Evolutionary conservation across 1,284 basidiomycete species (phyloP).

Genomic region (Tilletia horrida): DNA sequence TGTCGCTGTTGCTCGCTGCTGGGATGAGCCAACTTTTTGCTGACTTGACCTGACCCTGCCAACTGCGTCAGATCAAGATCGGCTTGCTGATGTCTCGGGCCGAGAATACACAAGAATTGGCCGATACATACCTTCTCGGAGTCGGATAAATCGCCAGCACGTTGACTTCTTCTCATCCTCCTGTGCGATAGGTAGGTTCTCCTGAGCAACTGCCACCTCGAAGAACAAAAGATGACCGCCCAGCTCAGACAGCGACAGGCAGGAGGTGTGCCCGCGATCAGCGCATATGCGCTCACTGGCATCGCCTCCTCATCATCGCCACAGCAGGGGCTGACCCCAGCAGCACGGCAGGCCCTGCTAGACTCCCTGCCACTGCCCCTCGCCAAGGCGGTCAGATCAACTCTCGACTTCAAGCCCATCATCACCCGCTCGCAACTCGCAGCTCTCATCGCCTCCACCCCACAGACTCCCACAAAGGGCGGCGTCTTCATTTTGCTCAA

Average conservation of each 20-base stretch:
- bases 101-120: no score
- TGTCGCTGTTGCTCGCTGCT: no score
- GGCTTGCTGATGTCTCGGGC: no score
- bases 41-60: no score
- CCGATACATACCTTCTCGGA: no score
- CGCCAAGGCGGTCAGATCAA: conserved; percentile 2
- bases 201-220: not conserved
- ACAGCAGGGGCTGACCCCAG: not conserved
- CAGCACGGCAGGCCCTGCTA: not conserved
- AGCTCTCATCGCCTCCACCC: conserved; percentile 36
- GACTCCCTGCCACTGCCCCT: conserved; percentile 1
- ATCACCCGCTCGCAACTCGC: conserved; percentile 45
- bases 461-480: conserved; percentile 24
- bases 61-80: no score
- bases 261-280: not conserved
- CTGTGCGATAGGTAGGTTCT: no score
- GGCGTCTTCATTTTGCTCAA: conserved; percentile 75
- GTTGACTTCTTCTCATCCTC: no score
- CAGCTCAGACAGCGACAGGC: conserved; percentile 1
- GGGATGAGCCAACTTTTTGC: no score
- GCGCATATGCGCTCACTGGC: not conserved
- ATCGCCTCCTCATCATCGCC: not conserved
- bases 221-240: not conserved
- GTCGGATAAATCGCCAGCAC: no score
- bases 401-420: conserved; percentile 17